Evolutionary conservation across 148 eudicot genomes (phyloP), one percentile per base, ranked within the genome.

Genomic region (Fagopyrum homotropicum): DNA sequence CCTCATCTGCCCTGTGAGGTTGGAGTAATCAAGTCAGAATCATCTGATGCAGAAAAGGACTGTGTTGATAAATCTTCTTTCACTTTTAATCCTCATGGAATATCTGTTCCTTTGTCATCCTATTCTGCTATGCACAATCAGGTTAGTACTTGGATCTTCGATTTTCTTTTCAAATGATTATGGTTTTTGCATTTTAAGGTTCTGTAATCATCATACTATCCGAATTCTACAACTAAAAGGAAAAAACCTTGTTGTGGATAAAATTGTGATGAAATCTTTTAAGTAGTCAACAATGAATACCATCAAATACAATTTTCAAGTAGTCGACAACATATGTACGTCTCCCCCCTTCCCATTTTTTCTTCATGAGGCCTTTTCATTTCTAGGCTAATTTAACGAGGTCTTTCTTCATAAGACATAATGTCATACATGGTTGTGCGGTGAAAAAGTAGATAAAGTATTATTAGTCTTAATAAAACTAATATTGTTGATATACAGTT

Each of bases 1-100:
- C 77, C 84, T 30, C 75, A 78, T 47, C 45, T 75, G 69, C 72
- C 81, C 40, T 79, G 64, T 72, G 88, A 82, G 45, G 72, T 73
- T 72, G 72, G 80, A 66, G 76, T 77, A 75, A 76, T 78, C 77
- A 74, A 69, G 59, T 79, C 89, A 14, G 74, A 59, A 47, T 68
- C 85, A 70, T 19, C 52, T 73, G 72, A 60, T 69, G 79, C 51
- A 69, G 82, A 84, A 46, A 78, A 79, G 69, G 82, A 12, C 54
- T 16, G 74, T 79, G 79, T 80, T 68, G 77, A 75, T 71, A 74
- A 76, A 80, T 80, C 77, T 17, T 78, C 81, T 17, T 73, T 74
- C 54, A 82, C 75, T 56, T 80, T 75, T 69, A 79, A 79, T 70
- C 79, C 81, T 72, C 66, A 52, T 46, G 76, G 78, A 7, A 73